phyloP scores from a whole-genome alignment of 345 rosid species.

The Hibiscus tridactylites region DNA sequence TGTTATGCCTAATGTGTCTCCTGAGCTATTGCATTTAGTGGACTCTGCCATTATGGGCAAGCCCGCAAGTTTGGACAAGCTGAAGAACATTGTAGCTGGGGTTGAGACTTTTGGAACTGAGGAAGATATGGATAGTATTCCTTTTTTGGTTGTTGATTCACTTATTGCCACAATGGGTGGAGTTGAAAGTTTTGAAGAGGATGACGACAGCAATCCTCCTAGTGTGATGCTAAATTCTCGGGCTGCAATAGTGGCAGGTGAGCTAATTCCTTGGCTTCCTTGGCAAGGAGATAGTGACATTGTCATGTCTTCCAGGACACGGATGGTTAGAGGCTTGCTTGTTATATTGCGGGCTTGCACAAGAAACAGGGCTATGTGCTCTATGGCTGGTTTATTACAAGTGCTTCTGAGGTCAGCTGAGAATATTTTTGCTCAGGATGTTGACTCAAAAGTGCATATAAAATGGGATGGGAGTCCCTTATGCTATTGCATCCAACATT shows the following conservation, averaged over 20 bases:
- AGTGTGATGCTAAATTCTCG: slow-evolving; percentile 97
- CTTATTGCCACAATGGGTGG: slow-evolving; percentile 99
- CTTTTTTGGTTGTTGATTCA: slow-evolving; percentile 85
- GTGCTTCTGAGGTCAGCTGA: slow-evolving; percentile 83
- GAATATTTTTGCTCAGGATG: slow-evolving; percentile 64
- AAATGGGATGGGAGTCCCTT: slow-evolving; percentile 71
- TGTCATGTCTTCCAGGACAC: slow-evolving; percentile 85
- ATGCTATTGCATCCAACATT: slow-evolving; percentile 74
- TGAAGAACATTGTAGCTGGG: slow-evolving; percentile 79
- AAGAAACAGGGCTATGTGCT: slow-evolving; percentile 98
- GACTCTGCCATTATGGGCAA: slow-evolving; percentile 99
- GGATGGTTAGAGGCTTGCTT: slow-evolving; percentile 92
- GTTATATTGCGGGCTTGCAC: slow-evolving; percentile 89
- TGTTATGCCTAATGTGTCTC: slow-evolving; percentile 71
- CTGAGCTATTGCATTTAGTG: slow-evolving; percentile 28
- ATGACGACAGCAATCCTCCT: slow-evolving; percentile 88
- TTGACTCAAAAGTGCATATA: slow-evolving; percentile 28
- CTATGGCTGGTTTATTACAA: slow-evolving; percentile 77
- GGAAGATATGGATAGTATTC: slow-evolving; percentile 69
- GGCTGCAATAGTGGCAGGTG: slow-evolving; percentile 94
- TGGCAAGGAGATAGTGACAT: slow-evolving; percentile 53
- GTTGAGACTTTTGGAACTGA: slow-evolving; percentile 63
- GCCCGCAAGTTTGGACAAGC: slow-evolving; percentile 75
- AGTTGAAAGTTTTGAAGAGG: slow-evolving; percentile 96
- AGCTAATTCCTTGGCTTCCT: slow-evolving; percentile 88